Base-by-base conservation (phyloP, 2,329 filamentous ascomycete genomes). In the Aureobasidium sp. region DNA sequence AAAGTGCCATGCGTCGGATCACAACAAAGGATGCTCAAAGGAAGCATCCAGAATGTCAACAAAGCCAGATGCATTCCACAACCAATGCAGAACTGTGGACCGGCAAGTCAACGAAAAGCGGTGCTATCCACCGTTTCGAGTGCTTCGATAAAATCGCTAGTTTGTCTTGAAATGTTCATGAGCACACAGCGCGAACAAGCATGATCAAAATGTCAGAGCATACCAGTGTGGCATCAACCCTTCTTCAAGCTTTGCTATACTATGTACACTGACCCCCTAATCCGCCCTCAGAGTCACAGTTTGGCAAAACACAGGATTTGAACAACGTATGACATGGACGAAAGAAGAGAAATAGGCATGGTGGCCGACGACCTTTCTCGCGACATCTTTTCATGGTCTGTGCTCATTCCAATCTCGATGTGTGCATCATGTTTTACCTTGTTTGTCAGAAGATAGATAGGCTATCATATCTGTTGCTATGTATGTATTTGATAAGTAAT, bases 31-130 rank as follows among this genome's bases (percentile, higher is more conserved):
- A 55, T 5, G 13, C 13, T 23, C 10, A 41, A 27, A 55, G 9
- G 26, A 26, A 26, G 20, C 8, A 7, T 26, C 12, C 20, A 39
- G 34, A n/a, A 39, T 6, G 10, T 27, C 26, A 32, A 55, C 37
- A 55, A 55, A 55, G 51, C 10, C 37, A 55, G 6, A 7, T 12
- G 37, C 52, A 55, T 55, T 55, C 52, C 52, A 55, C 37, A 55
- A 32, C 37, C 1, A 41, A 55, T 15, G 52, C 37, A 27, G 17
- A 55, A 26, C 12, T 7, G 34, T 9, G 5, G 10, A 34, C 20
- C 34, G 34, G 9, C 50, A 23, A 6, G 3, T 15, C 34, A 37
- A 17, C 7, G 32, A 26, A 53, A 20, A 27, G 23, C 27, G 3
- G 10, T 8, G 3, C 12, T 7, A 27, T 7, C 15, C 41, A 17